These are phyloP conservation scores for Vigna mungo DNA, from an alignment of 306 rosid genomes.

Conservation along the genomic window DNA sequence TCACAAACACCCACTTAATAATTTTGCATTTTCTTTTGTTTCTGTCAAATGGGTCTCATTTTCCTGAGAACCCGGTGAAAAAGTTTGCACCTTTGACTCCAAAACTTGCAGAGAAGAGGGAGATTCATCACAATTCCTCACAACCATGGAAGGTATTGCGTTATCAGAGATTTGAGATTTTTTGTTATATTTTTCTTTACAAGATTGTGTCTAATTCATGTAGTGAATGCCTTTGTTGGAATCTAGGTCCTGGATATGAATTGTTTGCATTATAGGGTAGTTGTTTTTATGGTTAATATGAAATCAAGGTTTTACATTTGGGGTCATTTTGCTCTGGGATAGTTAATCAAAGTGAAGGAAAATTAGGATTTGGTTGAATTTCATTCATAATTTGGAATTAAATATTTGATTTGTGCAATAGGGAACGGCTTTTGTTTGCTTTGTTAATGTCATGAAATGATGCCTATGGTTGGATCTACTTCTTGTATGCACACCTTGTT, in stretches of 20 bases:
- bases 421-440: constrained; percentile 23
- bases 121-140: constrained; percentile 39
- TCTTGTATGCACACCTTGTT: constrained; percentile 21
- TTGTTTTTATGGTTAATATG: constrained; percentile 43
- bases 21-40: constrained; percentile 43
- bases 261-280: constrained; percentile 39
- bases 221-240: constrained; percentile 42
- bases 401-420: too few species aligned
- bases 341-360: constrained; percentile 41
- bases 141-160: constrained; percentile 83
- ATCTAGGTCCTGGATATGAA: constrained; percentile 29
- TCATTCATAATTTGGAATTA: constrained; percentile 25
- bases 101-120: constrained; percentile 40
- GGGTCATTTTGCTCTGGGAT: constrained; percentile 49
- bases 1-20: constrained; percentile 4
- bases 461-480: constrained; percentile 40
- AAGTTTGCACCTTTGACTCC: constrained; percentile 32
- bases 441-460: constrained; percentile 18
- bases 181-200: constrained; percentile 34
- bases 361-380: constrained; percentile 48
- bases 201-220: constrained; percentile 35
- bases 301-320: constrained; percentile 26
- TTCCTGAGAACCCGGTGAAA: constrained; percentile 49
- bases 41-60: constrained; percentile 48
- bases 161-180: constrained; percentile 49